phyloP scores from a whole-genome alignment of 768 basidiomycete species.

The Suillus bovinus region DNA sequence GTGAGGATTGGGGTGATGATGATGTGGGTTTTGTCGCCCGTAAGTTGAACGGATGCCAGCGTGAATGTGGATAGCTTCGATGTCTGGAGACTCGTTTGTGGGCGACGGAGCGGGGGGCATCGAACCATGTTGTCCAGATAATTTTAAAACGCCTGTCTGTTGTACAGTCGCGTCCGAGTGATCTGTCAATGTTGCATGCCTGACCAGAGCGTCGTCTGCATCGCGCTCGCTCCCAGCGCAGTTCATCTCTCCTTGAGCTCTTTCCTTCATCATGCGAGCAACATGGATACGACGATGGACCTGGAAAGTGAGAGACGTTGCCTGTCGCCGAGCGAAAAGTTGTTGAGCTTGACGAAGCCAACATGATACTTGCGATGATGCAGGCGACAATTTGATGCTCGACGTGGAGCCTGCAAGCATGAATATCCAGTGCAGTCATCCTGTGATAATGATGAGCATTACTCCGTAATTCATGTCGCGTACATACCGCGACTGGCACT shows the following conservation, averaged over 20 bases:
- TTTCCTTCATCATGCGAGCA: slow-evolving; percentile 4
- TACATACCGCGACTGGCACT: slow-evolving; percentile 49
- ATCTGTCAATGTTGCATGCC: not conserved
- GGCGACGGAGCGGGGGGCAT: not conserved
- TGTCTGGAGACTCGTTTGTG: not conserved
- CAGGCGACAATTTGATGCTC: slow-evolving; percentile 55
- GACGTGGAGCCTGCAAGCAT: slow-evolving; percentile 85
- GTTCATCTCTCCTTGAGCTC: slow-evolving; percentile 5
- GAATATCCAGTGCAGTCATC: slow-evolving; percentile 72
- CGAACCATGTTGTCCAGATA: not conserved
- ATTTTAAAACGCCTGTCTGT: not conserved
- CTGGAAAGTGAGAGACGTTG: slow-evolving; percentile 9
- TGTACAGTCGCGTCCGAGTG: not conserved
- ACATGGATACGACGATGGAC: slow-evolving; percentile 10
- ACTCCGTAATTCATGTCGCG: slow-evolving; percentile 9
- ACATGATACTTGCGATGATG: slow-evolving; percentile 34
- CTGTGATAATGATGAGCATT: slow-evolving; percentile 33
- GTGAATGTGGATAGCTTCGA: slow-evolving; percentile 9
- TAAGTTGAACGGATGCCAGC: slow-evolving; percentile 11
- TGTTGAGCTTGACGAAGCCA: slow-evolving; percentile 20
- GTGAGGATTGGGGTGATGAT: not conserved
- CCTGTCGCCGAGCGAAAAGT: slow-evolving; percentile 13
- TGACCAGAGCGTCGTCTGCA: not conserved
- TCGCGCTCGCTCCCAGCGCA: slow-evolving; percentile 3
- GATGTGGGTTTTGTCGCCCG: slow-evolving; percentile 13